Evolutionary conservation across 1,139 yeast species (phyloP), one percentile per base, ranked within the genome.

Genomic region (Candida pseudoviswanathii): DNA sequence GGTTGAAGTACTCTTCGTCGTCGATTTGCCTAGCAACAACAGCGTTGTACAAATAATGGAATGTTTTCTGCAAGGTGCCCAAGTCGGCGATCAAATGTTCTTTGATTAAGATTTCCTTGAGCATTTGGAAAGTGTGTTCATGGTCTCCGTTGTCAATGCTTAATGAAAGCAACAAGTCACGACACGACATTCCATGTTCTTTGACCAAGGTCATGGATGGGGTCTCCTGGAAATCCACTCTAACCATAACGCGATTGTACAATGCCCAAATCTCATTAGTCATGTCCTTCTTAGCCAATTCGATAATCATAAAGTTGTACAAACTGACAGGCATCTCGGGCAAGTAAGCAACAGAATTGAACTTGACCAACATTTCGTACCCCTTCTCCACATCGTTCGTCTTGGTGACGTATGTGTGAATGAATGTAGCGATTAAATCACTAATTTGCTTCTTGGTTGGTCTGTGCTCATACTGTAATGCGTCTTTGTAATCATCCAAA

Each of bases 101-200:
- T 47, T 68, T 71, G 30, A 74, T 48, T 32, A 75, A 53, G 2
- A 75, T 53, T 45, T 74, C 74, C 52, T 75, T 76, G 24, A 75
- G 61, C 21, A 76, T 50, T 51, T 74, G 76, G 49, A 68, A 74
- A 10, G 70, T 62, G 16, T 62, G 62, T 46, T 70, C 68, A 49
- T 67, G 72, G 51, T 76, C 79, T 6, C 73, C 71, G 38, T 65
- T 53, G 46, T 68, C 72, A 27, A 76, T 63, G 39, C 71, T 60
- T 22, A 70, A 56, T 0, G 73, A 59, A 25, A 76, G 59, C 11
- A 75, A 55, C 27, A 57, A 50, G 46, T 72, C 76, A 43, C 75
- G 69, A 45, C 72, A 64, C 33, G 59, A 59, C 1, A 43, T 38
- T 9, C 48, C 51, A 31, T 52, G 54, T n/a, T 57, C 44, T 42